Percentiles rank a stretch among this genome's conserved stretches.
Evolutionary conservation across 2,329 filamentous ascomycete genomes (phyloP).

Genomic region (Trichoderma polysporum): DNA sequence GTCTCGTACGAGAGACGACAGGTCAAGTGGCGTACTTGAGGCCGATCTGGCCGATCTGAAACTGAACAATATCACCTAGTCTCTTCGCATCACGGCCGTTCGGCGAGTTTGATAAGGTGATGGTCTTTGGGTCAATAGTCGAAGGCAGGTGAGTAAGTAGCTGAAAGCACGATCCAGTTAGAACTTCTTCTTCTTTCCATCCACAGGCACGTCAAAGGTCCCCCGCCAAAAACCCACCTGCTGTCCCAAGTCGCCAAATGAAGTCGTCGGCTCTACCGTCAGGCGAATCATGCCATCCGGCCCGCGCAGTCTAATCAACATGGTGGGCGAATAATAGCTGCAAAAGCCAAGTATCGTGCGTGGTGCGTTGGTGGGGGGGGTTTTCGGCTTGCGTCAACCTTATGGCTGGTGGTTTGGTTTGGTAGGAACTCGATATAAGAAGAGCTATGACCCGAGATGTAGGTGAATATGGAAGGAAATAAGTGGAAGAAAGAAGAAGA

Average conservation of each 20-base stretch:
- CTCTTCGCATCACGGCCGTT: conserved; percentile 57
- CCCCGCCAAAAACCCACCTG: conserved; percentile 40
- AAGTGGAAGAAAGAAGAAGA: not conserved
- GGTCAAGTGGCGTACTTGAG: conserved; percentile 47
- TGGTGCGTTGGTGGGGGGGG: not conserved
- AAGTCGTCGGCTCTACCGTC: conserved; percentile 69
- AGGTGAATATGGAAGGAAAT: not conserved
- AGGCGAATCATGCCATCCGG: conserved; percentile 91
- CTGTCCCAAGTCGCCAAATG: conserved; percentile 63
- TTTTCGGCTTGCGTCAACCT: not conserved
- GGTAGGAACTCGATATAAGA: not conserved
- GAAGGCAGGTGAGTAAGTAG: conserved; percentile 59
- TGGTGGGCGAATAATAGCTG: conserved; percentile 41
- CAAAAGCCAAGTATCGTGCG: not conserved
- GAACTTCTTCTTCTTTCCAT: not conserved
- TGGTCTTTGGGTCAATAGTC: conserved; percentile 59
- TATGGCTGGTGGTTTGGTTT: not conserved
- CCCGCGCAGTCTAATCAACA: conserved; percentile 84
- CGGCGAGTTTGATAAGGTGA: conserved; percentile 63
- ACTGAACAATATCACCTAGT: conserved; percentile 57
- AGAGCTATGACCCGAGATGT: not conserved
- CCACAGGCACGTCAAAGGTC: not conserved
- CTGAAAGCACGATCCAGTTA: conserved; percentile 36
- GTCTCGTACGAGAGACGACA: conserved; percentile 21
- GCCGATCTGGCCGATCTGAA: conserved; percentile 58